Evolutionary conservation across 2,329 filamentous ascomycete species (phyloP).

Genomic region (Fusarium falciforme): DNA sequence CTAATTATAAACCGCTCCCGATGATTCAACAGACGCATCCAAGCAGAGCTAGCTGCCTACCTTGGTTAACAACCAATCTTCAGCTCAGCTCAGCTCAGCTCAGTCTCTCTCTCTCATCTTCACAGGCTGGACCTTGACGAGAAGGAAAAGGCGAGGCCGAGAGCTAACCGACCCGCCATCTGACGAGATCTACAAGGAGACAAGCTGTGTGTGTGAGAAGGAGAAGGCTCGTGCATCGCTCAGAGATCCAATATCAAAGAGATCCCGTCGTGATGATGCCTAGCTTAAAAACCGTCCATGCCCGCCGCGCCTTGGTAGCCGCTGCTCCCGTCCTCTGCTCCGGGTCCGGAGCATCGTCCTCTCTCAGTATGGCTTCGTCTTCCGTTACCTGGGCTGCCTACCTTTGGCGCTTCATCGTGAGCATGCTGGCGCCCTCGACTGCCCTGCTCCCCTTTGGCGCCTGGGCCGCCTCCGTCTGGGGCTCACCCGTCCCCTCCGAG

Average conservation of each 20-base stretch:
- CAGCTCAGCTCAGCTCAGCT: slow-evolving; percentile 8
- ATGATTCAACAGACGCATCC: slow-evolving; percentile 23
- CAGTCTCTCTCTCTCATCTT: slow-evolving; percentile 2
- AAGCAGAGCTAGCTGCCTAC: slow-evolving; percentile 13
- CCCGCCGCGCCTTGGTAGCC: slow-evolving; percentile 23
- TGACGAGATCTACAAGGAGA: slow-evolving; percentile 13
- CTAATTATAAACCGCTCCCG: slow-evolving; percentile 41
- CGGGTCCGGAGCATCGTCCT: slow-evolving; percentile 28
- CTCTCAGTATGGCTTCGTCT: slow-evolving; percentile 32
- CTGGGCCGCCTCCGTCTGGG: slow-evolving; percentile 43
- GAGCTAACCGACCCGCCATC: neutral
- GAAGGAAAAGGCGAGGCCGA: slow-evolving; percentile 19
- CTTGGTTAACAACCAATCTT: neutral
- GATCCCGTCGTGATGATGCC: slow-evolving; percentile 35
- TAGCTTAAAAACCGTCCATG: slow-evolving; percentile 39
- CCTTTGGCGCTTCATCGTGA: slow-evolving; percentile 37
- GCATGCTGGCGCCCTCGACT: slow-evolving; percentile 40
- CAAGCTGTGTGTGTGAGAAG: neutral
- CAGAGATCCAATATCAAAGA: slow-evolving; percentile 4
- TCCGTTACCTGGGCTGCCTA: slow-evolving; percentile 37
- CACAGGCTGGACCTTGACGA: slow-evolving; percentile 34
- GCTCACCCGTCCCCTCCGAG: slow-evolving; percentile 39
- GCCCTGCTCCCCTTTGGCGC: slow-evolving; percentile 37
- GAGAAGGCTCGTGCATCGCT: slow-evolving; percentile 1
- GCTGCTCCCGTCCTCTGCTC: slow-evolving; percentile 23